Percentiles rank a stretch among this genome's conserved stretches.
phyloP scores from a whole-genome alignment of 2,329 filamentous ascomycete genomes.

The Talaromyces pinophilus region DNA sequence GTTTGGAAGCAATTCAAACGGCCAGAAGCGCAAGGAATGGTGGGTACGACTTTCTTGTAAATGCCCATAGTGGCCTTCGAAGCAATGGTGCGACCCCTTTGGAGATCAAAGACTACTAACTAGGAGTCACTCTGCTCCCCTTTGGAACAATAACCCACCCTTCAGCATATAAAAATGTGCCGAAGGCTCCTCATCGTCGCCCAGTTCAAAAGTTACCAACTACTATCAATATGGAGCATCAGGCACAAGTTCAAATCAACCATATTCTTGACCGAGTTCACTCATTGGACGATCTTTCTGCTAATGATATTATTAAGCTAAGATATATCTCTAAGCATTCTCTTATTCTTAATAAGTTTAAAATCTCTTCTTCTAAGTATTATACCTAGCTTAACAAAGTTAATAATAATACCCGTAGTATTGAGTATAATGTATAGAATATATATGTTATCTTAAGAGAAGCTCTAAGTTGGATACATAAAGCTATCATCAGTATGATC shows the following conservation, averaged over 20 bases:
- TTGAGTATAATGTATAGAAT: not conserved
- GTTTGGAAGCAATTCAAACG: too few species aligned
- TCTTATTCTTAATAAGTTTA: constrained; percentile 11
- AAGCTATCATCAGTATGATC: too few species aligned
- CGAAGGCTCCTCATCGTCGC: not conserved
- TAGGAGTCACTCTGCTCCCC: not conserved
- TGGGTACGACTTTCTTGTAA: too few species aligned
- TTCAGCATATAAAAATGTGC: constrained; percentile 18
- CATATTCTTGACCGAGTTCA: constrained; percentile 11
- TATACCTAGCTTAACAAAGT: not conserved
- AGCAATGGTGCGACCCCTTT: too few species aligned
- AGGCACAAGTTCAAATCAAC: constrained; percentile 7
- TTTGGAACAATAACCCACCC: not conserved
- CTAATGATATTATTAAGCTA: constrained; percentile 1
- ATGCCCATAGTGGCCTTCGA: too few species aligned
- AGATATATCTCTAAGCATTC: constrained; percentile 8
- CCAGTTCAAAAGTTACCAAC: constrained; percentile 2
- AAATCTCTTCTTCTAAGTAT: not conserved
- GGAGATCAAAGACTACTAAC: too few species aligned
- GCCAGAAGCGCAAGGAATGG: too few species aligned
- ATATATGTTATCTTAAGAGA: not conserved
- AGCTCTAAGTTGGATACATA: too few species aligned
- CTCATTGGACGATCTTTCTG: constrained; percentile 16
- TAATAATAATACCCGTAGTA: not conserved
- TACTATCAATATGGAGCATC: constrained; percentile 11